phyloP scores from a whole-genome alignment of 2,329 filamentous ascomycete species.

The Aureobasidium sp. region DNA sequence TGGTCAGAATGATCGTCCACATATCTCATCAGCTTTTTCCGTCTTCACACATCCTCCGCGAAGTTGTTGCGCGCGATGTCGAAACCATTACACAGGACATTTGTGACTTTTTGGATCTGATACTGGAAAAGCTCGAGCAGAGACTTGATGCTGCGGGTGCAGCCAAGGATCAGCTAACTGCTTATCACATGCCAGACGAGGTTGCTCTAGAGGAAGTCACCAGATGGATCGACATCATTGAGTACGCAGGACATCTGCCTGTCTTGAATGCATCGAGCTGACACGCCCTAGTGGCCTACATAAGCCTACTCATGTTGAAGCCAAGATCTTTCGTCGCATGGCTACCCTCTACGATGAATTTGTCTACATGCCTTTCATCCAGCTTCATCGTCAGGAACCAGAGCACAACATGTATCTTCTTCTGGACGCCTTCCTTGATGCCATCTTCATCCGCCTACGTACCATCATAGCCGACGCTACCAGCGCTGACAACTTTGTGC shows the following conservation, averaged over 20 bases:
- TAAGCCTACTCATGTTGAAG: neutral
- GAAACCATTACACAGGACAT: neutral
- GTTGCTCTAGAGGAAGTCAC: neutral
- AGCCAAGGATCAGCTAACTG: neutral
- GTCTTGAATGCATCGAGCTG: neutral
- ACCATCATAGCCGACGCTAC: neutral
- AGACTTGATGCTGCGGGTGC: neutral
- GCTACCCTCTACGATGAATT: conserved; percentile 7
- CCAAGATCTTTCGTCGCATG: conserved; percentile 11
- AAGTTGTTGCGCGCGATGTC: conserved; percentile 3
- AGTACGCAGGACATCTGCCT: neutral
- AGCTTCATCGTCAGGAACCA: conserved; percentile 13
- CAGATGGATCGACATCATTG: conserved; percentile 5
- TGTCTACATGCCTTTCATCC: conserved; percentile 14
- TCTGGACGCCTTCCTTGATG: conserved; percentile 5
- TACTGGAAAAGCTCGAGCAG: conserved; percentile 1
- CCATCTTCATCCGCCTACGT: conserved; percentile 6
- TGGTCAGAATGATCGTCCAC: conserved; percentile 11
- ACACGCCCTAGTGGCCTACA: conserved; percentile 7
- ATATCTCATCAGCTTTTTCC: conserved; percentile 10
- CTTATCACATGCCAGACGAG: neutral
- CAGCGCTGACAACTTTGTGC: neutral
- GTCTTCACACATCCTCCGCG: conserved; percentile 2
- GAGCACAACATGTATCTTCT: conserved; percentile 17
- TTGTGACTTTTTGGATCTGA: conserved; percentile 1